phyloP scores from a whole-genome alignment of 2,329 filamentous ascomycete species.

The Rugonectria rugulosa region DNA sequence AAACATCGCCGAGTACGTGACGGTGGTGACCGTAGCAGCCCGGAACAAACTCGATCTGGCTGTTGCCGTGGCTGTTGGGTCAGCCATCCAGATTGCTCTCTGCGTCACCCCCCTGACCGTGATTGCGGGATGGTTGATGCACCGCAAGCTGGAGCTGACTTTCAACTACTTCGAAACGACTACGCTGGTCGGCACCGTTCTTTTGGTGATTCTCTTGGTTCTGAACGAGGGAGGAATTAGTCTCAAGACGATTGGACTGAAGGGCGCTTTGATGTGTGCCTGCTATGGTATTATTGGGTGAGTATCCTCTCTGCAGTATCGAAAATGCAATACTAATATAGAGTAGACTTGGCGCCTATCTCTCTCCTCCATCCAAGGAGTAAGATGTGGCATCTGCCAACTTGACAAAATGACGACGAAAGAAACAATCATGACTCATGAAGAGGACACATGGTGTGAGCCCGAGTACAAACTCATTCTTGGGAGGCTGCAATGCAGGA shows the following conservation, averaged over 20 bases:
- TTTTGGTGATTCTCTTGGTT: conserved; percentile 80
- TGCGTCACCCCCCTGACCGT: conserved; percentile 68
- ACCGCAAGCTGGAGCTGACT: conserved; percentile 67
- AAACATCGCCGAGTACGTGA: conserved; percentile 70
- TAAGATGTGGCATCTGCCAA: too few species aligned
- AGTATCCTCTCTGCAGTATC: conserved; percentile 2
- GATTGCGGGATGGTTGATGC: conserved; percentile 65
- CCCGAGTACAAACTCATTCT: neutral
- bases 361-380: conserved; percentile 11
- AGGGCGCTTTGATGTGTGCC: conserved; percentile 65
- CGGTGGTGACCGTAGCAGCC: conserved; percentile 64
- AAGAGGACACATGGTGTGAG: neutral
- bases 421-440: conserved; percentile 2
- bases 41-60: conserved; percentile 70
- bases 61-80: conserved; percentile 67
- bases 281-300: conserved; percentile 61
- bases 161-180: conserved; percentile 81
- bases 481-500: neutral
- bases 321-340: neutral
- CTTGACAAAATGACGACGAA: neutral
- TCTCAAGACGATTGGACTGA: conserved; percentile 54
- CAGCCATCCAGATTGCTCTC: conserved; percentile 67
- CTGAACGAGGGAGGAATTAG: conserved; percentile 76
- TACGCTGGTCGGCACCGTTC: conserved; percentile 72
- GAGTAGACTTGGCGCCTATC: conserved; percentile 11